A percentile compares a stretch with the other conserved stretches of the same genome.
Evolutionary conservation across 371 early-diverging fungal species (phyloP).

Genomic region (Funneliformis caledonium): DNA sequence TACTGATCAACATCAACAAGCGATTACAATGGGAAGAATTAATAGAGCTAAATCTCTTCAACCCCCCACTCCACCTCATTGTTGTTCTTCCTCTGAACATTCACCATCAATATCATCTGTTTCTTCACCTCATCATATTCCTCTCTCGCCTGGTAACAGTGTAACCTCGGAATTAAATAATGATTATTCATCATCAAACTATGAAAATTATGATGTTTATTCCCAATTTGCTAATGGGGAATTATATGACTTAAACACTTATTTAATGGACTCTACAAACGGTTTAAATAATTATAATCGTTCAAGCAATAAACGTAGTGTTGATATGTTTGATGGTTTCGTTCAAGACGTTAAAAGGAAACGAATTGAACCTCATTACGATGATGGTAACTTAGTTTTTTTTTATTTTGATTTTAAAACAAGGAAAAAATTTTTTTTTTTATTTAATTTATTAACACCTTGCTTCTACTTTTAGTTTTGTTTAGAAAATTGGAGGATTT

Average conservation of each 20-base stretch:
- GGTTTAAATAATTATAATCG: slow-evolving; percentile 13
- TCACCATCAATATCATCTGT: neutral
- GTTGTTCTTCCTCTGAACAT: neutral
- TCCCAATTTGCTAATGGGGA: neutral
- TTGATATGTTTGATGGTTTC: slow-evolving; percentile 39
- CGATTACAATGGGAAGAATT: slow-evolving; percentile 5
- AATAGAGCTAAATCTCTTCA: slow-evolving; percentile 10
- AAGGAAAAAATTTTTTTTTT: neutral
- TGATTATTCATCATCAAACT: neutral
- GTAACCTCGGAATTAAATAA: slow-evolving; percentile 11
- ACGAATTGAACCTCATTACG: slow-evolving; percentile 30
- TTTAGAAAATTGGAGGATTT: slow-evolving; percentile 4
- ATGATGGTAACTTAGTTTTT: slow-evolving; percentile 28
- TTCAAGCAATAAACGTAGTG: slow-evolving; percentile 16
- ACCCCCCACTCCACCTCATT: slow-evolving; percentile 31
- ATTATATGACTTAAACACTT: neutral
- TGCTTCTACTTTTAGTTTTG: neutral
- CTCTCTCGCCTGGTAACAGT: slow-evolving; percentile 6
- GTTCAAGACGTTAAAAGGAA: slow-evolving; percentile 33
- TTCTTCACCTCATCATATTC: slow-evolving; percentile 21
- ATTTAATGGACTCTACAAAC: neutral
- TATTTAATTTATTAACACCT: neutral
- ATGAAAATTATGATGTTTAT: neutral
- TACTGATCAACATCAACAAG: slow-evolving; percentile 51
- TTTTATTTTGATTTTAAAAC: neutral